Evolutionary conservation across 2,329 filamentous ascomycete species (phyloP), one percentile per base, ranked within the genome.

Genomic region (Epichloe coenophiala): DNA sequence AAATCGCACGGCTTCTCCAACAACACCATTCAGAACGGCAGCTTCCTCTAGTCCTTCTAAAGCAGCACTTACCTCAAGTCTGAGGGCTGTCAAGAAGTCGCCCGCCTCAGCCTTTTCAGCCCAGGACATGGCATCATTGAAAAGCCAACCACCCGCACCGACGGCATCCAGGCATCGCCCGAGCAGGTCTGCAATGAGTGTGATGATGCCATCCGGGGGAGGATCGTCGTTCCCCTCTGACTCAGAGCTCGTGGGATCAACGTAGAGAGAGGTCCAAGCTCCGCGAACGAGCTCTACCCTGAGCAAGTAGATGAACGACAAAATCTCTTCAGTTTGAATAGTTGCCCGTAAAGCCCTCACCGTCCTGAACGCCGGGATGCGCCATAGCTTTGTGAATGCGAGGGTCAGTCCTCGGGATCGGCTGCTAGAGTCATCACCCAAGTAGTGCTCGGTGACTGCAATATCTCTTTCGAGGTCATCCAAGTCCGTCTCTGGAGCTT

Each of bases 141-240:
- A 69, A 50, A 90, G 72, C 85, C 86, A 90, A 19, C 86, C 86
- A 49, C 80, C 80, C 9, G 83, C 75, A 2, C 85, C 86, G 15
- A 91, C 77, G 0, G 86, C 81, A 64, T 91, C 86, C 42, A 91
- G 73, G 54, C 85, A 86, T 59, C 81, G 80, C 55, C 81, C 81
- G 33, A 90, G 73, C 4, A 91, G 71, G 56, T 83, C 80, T 15
- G 84, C 79, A 54, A 91, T 83, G 40, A 87, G 76, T 15, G 78
- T 73, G 56, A 90, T 83, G 48, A 82, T 80, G 47, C 79, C 78
- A 58, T 88, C 81, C 19, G 83, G 78, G 80, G 80, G 77, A 21
- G 65, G 59, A 23, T 68, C 67, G n/a, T n/a, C n/a, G 52, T 64
- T 65, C 45, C 62, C 61, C 50, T 68, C 67, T 1, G 60, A 55